Conservation (phyloP, 345 rosid genomes). For the Arabidopsis suecica region DNA sequence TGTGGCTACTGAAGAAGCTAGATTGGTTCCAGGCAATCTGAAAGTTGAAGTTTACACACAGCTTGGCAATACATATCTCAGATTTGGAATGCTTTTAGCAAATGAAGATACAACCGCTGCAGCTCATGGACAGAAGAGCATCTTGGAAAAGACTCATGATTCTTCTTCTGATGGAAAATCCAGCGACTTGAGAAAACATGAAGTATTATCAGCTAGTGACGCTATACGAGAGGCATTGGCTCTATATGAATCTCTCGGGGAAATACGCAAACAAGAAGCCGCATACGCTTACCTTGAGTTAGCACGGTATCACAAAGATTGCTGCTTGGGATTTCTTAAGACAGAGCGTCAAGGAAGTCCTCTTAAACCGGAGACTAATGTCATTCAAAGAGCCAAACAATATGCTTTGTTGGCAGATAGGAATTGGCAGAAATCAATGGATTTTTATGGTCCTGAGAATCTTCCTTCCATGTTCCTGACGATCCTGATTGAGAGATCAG, state of each 20-base stretch:
- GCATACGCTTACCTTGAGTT: conserved; percentile 88
- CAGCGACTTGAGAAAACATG: conserved; percentile 57
- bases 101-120: conserved; percentile 65
- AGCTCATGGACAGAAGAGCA: conserved; percentile 56
- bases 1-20: conserved; percentile 46
- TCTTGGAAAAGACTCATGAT: conserved; percentile 46
- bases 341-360: conserved; percentile 49
- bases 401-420: conserved; percentile 87
- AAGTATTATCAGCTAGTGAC: conserved; percentile 77
- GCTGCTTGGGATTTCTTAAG: conserved; percentile 69
- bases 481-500: conserved; percentile 73
- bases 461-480: conserved; percentile 84
- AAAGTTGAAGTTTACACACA: conserved; percentile 82
- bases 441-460: conserved; percentile 71
- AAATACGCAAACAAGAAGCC: conserved; percentile 81
- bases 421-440: conserved; percentile 82
- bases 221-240: conserved; percentile 90
- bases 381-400: conserved; percentile 73
- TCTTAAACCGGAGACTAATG: conserved; percentile 56
- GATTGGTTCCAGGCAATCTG: conserved; percentile 53
- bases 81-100: conserved; percentile 91
- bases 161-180: conserved; percentile 43
- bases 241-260: conserved; percentile 80
- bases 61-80: conserved; percentile 82
- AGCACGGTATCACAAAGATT: conserved; percentile 83